Conservation (phyloP, 108 stramenopile species). For the Cyclotella baltica region DNA sequence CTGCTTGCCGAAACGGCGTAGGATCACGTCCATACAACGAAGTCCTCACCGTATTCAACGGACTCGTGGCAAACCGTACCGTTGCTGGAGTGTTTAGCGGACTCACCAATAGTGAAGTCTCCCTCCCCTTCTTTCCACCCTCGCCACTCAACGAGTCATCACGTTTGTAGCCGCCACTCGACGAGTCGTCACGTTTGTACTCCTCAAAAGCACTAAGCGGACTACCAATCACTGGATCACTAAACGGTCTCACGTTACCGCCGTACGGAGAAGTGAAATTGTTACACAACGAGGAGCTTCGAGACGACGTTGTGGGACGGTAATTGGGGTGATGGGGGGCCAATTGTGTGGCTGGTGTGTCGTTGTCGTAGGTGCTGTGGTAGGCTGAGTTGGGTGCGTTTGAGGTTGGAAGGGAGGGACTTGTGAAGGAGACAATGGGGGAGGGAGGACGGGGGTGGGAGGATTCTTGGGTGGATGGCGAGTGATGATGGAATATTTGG, state of each 20-base stretch:
- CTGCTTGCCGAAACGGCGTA: conserved; percentile 33
- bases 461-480: background rate
- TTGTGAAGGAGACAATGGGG: background rate
- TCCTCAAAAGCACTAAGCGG: conserved; percentile 13
- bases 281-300: conserved; percentile 2
- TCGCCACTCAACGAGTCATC: background rate
- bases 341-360: background rate
- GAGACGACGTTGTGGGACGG: background rate
- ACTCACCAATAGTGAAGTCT: conserved; percentile 33
- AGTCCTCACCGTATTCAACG: background rate
- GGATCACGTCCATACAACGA: conserved; percentile 37
- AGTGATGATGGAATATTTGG: background rate
- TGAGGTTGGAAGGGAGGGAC: background rate
- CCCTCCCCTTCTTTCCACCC: conserved; percentile 9
- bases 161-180: background rate
- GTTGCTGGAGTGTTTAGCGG: conserved; percentile 13
- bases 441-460: too few relatives aligned
- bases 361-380: background rate
- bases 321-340: background rate
- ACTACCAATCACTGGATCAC: conserved; percentile 20
- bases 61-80: conserved; percentile 1
- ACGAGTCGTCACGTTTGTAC: background rate
- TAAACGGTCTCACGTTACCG: background rate
- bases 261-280: background rate
- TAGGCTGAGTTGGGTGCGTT: background rate